A percentile compares a stretch with the other conserved stretches of the same genome.
phyloP scores from a whole-genome alignment of 169 alveolate genomes.

The Cryptosporidium xiaoi region DNA sequence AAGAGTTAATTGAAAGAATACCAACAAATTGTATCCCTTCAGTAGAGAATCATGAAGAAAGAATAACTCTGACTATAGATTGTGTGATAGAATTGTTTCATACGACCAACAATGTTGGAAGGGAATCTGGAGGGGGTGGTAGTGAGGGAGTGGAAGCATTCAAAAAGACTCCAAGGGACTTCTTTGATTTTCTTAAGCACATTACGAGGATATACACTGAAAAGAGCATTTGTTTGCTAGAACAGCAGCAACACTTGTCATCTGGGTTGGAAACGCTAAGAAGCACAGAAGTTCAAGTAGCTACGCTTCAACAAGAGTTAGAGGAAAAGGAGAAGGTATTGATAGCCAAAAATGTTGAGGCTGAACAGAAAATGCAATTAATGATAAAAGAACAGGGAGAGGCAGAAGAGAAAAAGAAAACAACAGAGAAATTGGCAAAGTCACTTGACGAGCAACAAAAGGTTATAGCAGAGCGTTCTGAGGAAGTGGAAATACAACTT shows the following conservation, averaged over 20 bases:
- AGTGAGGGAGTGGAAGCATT: slow-evolving; percentile 75
- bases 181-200: slow-evolving; percentile 95
- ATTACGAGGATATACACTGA: slow-evolving; percentile 90
- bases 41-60: slow-evolving; percentile 46
- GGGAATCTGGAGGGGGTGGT: too few relatives aligned
- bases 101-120: not conserved
- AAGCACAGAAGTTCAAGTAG: slow-evolving; percentile 93
- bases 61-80: not conserved
- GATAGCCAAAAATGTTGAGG: slow-evolving; percentile 92
- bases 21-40: slow-evolving; percentile 59
- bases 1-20: slow-evolving; percentile 37
- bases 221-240: slow-evolving; percentile 91
- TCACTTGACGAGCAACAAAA: slow-evolving; percentile 90
- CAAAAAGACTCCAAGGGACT: slow-evolving; percentile 96
- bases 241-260: slow-evolving; percentile 92
- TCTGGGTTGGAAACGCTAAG: slow-evolving; percentile 95
- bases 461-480: slow-evolving; percentile 85
- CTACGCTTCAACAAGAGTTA: slow-evolving; percentile 88
- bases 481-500: slow-evolving; percentile 89
- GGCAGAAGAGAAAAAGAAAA: slow-evolving; percentile 93
- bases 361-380: slow-evolving; percentile 92
- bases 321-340: slow-evolving; percentile 90
- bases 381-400: slow-evolving; percentile 94
- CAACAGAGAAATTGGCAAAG: slow-evolving; percentile 88
- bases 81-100: slow-evolving; percentile 24